These are phyloP conservation scores for Urostyla sp. DNA, from an alignment of 73 alveolate species.

Conservation along the genomic window DNA sequence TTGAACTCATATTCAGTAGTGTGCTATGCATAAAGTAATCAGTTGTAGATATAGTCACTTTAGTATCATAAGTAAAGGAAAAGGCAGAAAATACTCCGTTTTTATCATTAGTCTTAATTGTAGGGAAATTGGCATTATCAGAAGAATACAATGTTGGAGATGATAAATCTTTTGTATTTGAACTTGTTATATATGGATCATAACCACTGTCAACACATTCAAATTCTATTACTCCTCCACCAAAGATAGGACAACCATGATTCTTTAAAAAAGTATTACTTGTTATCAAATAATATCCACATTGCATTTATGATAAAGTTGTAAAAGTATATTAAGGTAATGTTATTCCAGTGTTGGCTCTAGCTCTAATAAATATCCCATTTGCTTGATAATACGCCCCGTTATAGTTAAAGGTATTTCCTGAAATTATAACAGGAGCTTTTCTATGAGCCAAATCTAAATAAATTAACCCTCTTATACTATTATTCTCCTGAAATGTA, in stretches of 20 bases:
- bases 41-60: too few species aligned
- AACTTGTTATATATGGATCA: too few species aligned
- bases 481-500: background rate
- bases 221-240: conserved; percentile 29
- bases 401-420: background rate
- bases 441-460: background rate
- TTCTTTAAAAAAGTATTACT: background rate
- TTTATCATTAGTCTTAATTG: too few species aligned
- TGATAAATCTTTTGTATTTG: too few species aligned
- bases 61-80: too few species aligned
- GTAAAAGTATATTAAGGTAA: background rate
- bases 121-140: too few species aligned
- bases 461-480: background rate
- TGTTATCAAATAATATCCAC: conserved; percentile 23
- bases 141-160: too few species aligned
- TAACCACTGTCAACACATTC: conserved; percentile 48
- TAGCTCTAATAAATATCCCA: conserved; percentile 15
- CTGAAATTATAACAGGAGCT: background rate
- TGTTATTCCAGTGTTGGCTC: background rate
- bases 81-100: too few species aligned
- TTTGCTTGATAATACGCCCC: conserved; percentile 5
- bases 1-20: too few species aligned
- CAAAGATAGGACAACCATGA: background rate
- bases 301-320: background rate
- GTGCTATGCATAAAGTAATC: too few species aligned